phyloP scores from a whole-genome alignment of 768 basidiomycete genomes.

The Saitozyma sp. region DNA sequence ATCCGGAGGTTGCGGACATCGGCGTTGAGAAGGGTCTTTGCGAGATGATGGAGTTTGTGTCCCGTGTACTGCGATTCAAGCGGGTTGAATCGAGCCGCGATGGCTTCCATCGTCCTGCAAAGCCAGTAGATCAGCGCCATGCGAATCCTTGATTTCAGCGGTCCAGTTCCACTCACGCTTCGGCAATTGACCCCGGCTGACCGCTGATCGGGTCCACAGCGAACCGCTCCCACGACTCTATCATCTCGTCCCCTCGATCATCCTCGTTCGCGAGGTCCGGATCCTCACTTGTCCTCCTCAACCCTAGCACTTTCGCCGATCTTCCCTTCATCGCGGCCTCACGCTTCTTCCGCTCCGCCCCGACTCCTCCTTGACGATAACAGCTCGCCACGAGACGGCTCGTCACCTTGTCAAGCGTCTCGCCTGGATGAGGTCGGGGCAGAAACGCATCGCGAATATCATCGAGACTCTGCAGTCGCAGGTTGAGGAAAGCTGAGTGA shows the following conservation, averaged over 20 bases:
- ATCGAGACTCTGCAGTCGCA: constrained; percentile 20
- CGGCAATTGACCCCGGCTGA: constrained; percentile 30
- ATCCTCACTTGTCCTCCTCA: constrained; percentile 13
- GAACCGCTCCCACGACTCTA: constrained; percentile 9
- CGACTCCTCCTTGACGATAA: constrained; percentile 32
- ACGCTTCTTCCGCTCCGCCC: constrained; percentile 30
- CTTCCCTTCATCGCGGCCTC: constrained; percentile 11
- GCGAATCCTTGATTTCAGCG: background rate
- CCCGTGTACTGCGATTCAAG: constrained; percentile 20
- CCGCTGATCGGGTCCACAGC: constrained; percentile 32
- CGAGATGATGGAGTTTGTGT: constrained; percentile 26
- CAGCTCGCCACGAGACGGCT: constrained; percentile 17
- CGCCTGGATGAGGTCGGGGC: constrained; percentile 10
- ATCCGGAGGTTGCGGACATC: constrained; percentile 26
- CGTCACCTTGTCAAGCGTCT: constrained; percentile 19
- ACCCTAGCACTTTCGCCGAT: constrained; percentile 26
- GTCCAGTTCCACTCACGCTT: constrained; percentile 27
- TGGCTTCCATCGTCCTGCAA: constrained; percentile 22
- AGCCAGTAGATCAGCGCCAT: background rate
- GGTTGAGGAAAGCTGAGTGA: constrained; percentile 12
- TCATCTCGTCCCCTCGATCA: constrained; percentile 3
- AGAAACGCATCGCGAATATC: constrained; percentile 17
- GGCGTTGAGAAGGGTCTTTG: constrained; percentile 14
- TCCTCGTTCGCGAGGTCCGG: constrained; percentile 8
- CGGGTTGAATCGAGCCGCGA: constrained; percentile 32